Percentiles rank a stretch among this genome's conserved stretches.
phyloP scores from a whole-genome alignment of 495 filamentous ascomycete genomes.

The Xylaria cubensis region DNA sequence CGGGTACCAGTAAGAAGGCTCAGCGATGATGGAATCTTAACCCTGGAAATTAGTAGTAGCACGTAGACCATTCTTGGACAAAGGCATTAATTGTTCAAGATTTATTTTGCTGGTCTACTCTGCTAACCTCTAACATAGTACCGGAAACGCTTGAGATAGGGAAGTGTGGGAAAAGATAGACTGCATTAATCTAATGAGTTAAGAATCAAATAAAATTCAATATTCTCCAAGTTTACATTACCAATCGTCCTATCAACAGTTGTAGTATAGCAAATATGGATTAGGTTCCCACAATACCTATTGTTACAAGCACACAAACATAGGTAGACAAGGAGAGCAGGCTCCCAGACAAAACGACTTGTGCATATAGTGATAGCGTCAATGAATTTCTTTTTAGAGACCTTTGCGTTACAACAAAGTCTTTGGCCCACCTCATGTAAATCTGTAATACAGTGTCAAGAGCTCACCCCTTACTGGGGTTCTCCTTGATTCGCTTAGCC shows the following conservation, averaged over 20 bases:
- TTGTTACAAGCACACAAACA: no score
- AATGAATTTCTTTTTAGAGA: no score
- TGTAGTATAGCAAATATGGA: not conserved
- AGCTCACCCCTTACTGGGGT: not conserved
- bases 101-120: not conserved
- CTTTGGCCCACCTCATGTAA: no score
- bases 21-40: not conserved
- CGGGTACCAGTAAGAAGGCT: not conserved
- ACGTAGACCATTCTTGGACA: not conserved
- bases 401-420: no score
- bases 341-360: no score
- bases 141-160: not conserved
- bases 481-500: not conserved
- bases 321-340: no score
- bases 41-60: not conserved
- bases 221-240: not conserved
- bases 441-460: not conserved
- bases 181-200: not conserved
- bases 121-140: not conserved
- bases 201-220: not conserved
- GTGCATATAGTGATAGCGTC: no score
- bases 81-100: not conserved
- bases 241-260: not conserved
- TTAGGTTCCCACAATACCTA: not conserved
- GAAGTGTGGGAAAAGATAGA: not conserved